Percentiles rank a stretch among this genome's conserved stretches.
Conservation (phyloP, 345 rosid species). For the Carallia brachiata region DNA sequence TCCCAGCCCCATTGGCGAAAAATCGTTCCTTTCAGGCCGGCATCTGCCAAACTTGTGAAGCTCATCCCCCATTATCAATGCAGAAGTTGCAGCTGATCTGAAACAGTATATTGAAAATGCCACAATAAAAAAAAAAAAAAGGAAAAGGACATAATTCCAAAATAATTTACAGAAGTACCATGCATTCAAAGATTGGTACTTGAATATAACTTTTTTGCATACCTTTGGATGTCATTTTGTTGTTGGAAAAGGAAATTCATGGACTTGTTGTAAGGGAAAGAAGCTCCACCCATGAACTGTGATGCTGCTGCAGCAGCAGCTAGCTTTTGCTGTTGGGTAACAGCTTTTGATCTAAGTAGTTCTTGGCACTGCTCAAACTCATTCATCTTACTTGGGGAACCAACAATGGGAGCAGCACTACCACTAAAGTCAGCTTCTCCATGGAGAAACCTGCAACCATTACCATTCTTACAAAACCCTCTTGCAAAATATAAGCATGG, state of each 20-base stretch:
- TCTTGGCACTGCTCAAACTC: conserved; percentile 29
- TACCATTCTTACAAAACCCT: conserved; percentile 81
- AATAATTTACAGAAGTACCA: too few relatives aligned
- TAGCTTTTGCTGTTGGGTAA: conserved; percentile 56
- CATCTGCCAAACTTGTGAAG: conserved; percentile 56
- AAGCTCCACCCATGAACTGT: conserved; percentile 22
- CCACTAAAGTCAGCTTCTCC: conserved; percentile 14
- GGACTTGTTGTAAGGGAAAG: conserved; percentile 45
- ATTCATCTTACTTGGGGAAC: conserved; percentile 59
- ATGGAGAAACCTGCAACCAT: conserved; percentile 55
- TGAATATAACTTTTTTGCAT: neutral
- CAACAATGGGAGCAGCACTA: conserved; percentile 42
- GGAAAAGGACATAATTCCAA: too few relatives aligned
- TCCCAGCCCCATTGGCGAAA: conserved; percentile 53
- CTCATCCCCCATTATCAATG: conserved; percentile 59
- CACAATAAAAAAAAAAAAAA: neutral
- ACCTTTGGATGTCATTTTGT: conserved; percentile 76
- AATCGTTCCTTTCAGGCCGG: conserved; percentile 59
- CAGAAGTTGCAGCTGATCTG: conserved; percentile 51
- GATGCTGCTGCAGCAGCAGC: conserved; percentile 35
- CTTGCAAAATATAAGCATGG: conserved; percentile 71
- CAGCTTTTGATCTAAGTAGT: conserved; percentile 44
- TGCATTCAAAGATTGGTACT: too few relatives aligned
- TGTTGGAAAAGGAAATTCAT: conserved; percentile 53
- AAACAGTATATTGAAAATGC: conserved; percentile 19